These are phyloP conservation scores for Aleurites moluccanus DNA, from an alignment of 441 rosid species.

Conservation along the genomic window DNA sequence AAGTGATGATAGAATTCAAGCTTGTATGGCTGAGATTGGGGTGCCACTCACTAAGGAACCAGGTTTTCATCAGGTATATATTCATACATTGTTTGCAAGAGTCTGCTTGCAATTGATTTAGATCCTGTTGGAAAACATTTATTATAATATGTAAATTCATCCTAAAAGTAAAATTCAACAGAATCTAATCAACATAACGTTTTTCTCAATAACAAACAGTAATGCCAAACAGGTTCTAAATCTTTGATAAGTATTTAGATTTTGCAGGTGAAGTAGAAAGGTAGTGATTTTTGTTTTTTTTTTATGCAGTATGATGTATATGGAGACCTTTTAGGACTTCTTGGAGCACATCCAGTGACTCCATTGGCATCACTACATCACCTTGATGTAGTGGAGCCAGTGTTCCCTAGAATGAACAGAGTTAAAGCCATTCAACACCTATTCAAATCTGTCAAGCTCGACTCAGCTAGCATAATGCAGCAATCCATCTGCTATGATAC, in stretches of 20 bases:
- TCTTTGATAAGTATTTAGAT: not conserved
- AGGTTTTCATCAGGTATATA: constrained; percentile 85
- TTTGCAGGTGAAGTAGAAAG: not conserved
- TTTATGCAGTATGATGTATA: constrained; percentile 74
- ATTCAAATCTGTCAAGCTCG: constrained; percentile 52
- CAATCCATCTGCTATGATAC: constrained; percentile 84
- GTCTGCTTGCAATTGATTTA: too few relatives aligned
- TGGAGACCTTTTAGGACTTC: constrained; percentile 70
- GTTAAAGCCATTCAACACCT: constrained; percentile 54
- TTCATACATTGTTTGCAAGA: too few relatives aligned
- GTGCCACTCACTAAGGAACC: constrained; percentile 80
- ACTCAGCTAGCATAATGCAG: constrained; percentile 77
- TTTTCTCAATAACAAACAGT: too few relatives aligned
- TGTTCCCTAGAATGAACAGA: constrained; percentile 63
- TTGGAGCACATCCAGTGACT: constrained; percentile 74
- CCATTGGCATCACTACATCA: constrained; percentile 79
- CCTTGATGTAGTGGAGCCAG: constrained; percentile 71
- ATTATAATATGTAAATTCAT: too few relatives aligned
- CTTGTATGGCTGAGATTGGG: constrained; percentile 86
- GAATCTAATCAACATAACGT: too few relatives aligned
- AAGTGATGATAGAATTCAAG: constrained; percentile 86
- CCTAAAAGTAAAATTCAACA: too few relatives aligned
- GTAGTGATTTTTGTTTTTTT: not conserved
- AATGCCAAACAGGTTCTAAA: not conserved
- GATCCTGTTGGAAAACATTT: too few relatives aligned